Evolutionary conservation across 1,139 yeast species (phyloP), one percentile per base, ranked within the genome.

Genomic region (Zygotorulaspora mrakii): DNA sequence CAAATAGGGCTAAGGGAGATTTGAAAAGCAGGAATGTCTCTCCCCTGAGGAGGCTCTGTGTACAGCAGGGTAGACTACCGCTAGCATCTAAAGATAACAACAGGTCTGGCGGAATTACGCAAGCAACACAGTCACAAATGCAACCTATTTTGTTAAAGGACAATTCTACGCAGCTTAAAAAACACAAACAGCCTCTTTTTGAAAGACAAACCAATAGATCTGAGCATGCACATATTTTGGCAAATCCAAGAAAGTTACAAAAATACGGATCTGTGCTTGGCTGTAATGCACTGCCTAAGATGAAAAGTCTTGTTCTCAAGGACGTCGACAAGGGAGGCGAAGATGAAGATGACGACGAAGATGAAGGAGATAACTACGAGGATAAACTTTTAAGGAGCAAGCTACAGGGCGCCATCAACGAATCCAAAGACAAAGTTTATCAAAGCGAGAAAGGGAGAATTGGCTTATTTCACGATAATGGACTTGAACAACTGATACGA

Each of bases 201-300:
- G 21, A 21, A 17, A 33, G 29, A 17, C 33, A 33, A 27, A 23
- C n/a, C n/a, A n/a, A 11, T 28, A 22, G 31, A 13, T 20, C 26
- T n/a, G 33, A 39, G 17, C 32, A 41, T 17, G 48, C 42, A 7
- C 47, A 43, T 43, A 36, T 36, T 42, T 41, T 31, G 41, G 48
- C 41, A 28, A 45, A 52, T 29, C 47, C 52, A 17, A 48, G 50
- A 33, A 60, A 53, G 39, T 58, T 64, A 46, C 65, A 63, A 46
- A 62, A 55, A 35, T 56, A 57, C 40, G 62, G 54, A 43, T 58
- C 59, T 48, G 62, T 49, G 48, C 52, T 53, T 50, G 61, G 44
- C 48, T 44, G 26, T 49, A 52, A 26, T 31, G 48, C 51, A 17
- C 38, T 50, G 28, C 52, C 52, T 9, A 46, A 52, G 33, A 45